Conservation (phyloP, 306 rosid species). For the Lathyrus oleraceus region DNA sequence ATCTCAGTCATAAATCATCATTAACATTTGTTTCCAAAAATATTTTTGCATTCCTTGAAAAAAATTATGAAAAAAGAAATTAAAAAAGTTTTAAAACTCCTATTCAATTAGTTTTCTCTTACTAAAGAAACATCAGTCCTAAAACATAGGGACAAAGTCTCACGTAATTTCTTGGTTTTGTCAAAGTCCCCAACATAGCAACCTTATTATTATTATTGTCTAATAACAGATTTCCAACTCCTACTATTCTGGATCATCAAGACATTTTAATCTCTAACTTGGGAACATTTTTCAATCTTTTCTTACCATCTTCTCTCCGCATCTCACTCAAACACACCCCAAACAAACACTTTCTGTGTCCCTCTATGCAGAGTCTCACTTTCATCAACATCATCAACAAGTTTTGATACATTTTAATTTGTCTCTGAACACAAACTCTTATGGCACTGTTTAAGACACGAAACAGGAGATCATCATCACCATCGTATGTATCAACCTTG, state of each 20-base stretch:
- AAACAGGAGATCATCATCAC: conserved; percentile 57
- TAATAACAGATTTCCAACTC: conserved; percentile 49
- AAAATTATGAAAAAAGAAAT: neutral
- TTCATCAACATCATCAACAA: conserved; percentile 36
- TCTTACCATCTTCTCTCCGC: conserved; percentile 21
- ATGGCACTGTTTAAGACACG: conserved; percentile 72
- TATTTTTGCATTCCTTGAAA: too few species aligned
- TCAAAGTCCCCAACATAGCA: conserved; percentile 2
- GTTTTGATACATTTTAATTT: neutral
- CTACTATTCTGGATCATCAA: conserved; percentile 77
- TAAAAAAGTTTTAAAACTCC: neutral
- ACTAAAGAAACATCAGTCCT: neutral
- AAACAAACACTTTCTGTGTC: neutral
- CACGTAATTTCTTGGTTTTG: neutral
- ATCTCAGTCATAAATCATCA: too few species aligned
- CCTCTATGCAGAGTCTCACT: conserved; percentile 9
- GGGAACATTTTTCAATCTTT: conserved; percentile 36
- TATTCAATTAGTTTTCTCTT: neutral
- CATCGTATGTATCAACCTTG: conserved; percentile 61
- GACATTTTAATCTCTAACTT: conserved; percentile 48
- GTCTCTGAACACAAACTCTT: neutral
- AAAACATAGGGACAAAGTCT: neutral
- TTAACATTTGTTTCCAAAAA: too few species aligned
- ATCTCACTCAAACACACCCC: conserved; percentile 24
- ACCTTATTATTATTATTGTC: conserved; percentile 10